phyloP scores from a whole-genome alignment of 306 rosid species.

The Cajanus cajan region DNA sequence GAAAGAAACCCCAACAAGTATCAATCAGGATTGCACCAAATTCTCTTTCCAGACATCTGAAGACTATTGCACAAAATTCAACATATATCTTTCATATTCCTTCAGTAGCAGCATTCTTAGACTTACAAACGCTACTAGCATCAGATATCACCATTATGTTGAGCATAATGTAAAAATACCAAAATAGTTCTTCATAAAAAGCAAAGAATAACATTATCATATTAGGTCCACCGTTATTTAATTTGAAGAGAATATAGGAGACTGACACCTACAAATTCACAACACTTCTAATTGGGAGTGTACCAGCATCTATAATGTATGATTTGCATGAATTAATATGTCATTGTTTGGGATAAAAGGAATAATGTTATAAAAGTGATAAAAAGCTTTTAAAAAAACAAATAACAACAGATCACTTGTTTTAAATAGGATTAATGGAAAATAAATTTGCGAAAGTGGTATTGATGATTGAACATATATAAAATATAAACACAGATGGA shows the following conservation, averaged over 20 bases:
- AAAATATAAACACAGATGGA: neutral
- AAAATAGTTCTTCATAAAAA: slow-evolving; percentile 8
- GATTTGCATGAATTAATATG: neutral
- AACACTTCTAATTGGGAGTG: slow-evolving; percentile 11
- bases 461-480: neutral
- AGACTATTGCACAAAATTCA: neutral
- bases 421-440: neutral
- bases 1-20: slow-evolving; percentile 1
- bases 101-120: slow-evolving; percentile 13
- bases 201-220: neutral
- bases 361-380: neutral
- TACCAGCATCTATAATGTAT: neutral
- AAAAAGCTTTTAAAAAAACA: neutral
- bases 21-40: neutral
- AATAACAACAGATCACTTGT: neutral
- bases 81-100: neutral
- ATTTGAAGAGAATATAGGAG: neutral
- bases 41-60: neutral
- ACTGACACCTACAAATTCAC: neutral
- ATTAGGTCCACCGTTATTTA: neutral
- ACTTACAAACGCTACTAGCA: neutral
- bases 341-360: neutral
- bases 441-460: neutral
- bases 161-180: neutral
- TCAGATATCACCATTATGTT: neutral